Evolutionary conservation across 169 alveolate species (phyloP), one percentile per base, ranked within the genome.

Genomic region (Theileria annulata): DNA sequence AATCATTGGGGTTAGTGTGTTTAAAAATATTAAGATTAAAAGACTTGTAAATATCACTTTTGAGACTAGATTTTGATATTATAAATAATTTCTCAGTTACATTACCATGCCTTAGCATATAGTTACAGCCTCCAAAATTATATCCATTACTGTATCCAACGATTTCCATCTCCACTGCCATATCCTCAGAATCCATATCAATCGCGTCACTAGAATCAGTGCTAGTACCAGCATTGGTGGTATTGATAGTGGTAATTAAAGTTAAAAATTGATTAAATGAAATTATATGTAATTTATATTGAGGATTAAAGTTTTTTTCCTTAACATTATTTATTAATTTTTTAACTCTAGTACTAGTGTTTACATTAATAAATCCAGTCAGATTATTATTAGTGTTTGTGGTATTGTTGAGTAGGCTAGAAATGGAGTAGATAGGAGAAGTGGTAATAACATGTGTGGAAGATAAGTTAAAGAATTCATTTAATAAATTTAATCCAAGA

Each of bases 121-220:
- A 82, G 69, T 82, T 82, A 62, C 73, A 21, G 3, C 82, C 69
- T n/a, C 89, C 89, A 35, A 82, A 56, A 13, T 58, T 35, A 75
- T 54, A 82, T 9, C 89, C 89, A 60, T 85, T 82, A 71, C 80
- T 62, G 71, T 13, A 64, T 5, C 74, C 86, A 60, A 76, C 72
- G 6, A 82, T 25, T 42, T 66, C 76, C 25, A 82, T 17, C 23
- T 25, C 27, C 31, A 76, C 48, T 35, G 17, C 49, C 42, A 56
- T 19, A 0, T 15, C n/a, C n/a, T n/a, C 17, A n/a, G 1, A 15
- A 19, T 9, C 58, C 56, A 23, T 30, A 71, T 10, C 58, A 58
- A n/a, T 42, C 13, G 0, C 56, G 60, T 3, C 48, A 6, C 1
- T 71, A 63, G 25, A n/a, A 25, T 30, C 54, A 30, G 19, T 69